Base-by-base conservation (phyloP, 306 rosid species). In the Medicago ruthenica region DNA sequence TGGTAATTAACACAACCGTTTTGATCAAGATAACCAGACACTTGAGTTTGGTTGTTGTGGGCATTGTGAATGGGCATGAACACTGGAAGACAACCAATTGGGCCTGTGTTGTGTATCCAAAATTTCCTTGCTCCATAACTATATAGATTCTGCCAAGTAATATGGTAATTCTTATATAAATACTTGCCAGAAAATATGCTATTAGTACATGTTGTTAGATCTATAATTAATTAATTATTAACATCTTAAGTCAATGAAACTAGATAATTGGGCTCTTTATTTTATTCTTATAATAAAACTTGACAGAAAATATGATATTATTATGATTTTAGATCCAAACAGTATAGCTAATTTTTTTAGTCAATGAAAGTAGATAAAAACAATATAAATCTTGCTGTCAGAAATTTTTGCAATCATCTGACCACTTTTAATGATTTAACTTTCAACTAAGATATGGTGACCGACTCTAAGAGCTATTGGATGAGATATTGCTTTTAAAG, bases 61-160 rank as follows among this genome's bases (percentile, higher is more conserved):
- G 74, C 18, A 80, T 73, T 47, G 74, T 73, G 91, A 14, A 84
- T 67, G 1, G 91, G 91, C 75, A 83, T 70, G 8, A 84, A 36
- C 70, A 89, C 74, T 16, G 90, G 81, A 59, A 93, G 57, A 77
- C 97, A 93, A 1, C 97, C 97, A 73, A 93, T 83, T 4, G 97
- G 97, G 0, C 94, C 92, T 18, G 97, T 87, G 84, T 93, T 93
- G 69, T 93, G 98, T 77, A 89, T 85, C 98, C 98, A 93, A 40
- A 91, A 88, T 42, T 84, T 48, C 79, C 97, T 89, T 47, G 79
- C 98, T 24, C 97, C 97, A 72, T 42, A 39, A 4, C 22, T 22
- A 53, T 89, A 82, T 62, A 93, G 65, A 18, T 37, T 70, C 97
- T 91, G 84, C 51, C 14, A 45, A 45, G 13, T 5, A 34, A 45